A percentile compares a stretch with the other conserved stretches of the same genome.
Evolutionary conservation across 257 asterid genomes (phyloP).

Genomic region (Solanum megistacrolobum): DNA sequence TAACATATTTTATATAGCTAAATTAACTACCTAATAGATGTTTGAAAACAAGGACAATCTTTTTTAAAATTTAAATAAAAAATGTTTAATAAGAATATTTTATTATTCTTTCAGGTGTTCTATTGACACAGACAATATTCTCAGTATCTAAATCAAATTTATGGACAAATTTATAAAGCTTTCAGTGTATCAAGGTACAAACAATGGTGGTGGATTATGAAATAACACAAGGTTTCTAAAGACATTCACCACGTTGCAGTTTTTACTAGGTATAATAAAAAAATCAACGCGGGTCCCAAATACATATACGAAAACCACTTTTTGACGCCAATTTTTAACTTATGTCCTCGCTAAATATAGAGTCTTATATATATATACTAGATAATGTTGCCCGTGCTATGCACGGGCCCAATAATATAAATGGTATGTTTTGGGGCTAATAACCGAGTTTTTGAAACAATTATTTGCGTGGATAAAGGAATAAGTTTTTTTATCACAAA

Average conservation of each 20-base stretch:
- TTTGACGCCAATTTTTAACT: too few species aligned
- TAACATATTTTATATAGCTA: too few species aligned
- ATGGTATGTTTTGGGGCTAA: too few species aligned
- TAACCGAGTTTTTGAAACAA: too few species aligned
- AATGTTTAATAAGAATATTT: background rate
- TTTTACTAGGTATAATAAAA: background rate
- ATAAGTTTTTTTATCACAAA: too few species aligned
- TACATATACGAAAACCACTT: background rate
- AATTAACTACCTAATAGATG: background rate
- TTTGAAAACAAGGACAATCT: accelerated
- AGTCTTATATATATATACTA: too few species aligned
- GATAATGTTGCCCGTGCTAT: too few species aligned
- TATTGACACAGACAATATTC: background rate
- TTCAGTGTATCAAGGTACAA: background rate
- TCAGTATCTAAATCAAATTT: background rate
- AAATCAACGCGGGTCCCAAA: background rate
- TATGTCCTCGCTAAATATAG: too few species aligned
- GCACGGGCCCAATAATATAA: too few species aligned
- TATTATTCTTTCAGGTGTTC: background rate
- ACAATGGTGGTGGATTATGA: background rate
- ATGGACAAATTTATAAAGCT: background rate
- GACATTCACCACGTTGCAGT: background rate
- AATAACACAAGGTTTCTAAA: background rate
- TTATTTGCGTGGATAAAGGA: too few species aligned
- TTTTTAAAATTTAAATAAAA: background rate